Percentiles rank a stretch among this genome's conserved stretches.
Conservation (phyloP, 2,329 filamentous ascomycete species). For the Chrysoporthe deuterocubensis region DNA sequence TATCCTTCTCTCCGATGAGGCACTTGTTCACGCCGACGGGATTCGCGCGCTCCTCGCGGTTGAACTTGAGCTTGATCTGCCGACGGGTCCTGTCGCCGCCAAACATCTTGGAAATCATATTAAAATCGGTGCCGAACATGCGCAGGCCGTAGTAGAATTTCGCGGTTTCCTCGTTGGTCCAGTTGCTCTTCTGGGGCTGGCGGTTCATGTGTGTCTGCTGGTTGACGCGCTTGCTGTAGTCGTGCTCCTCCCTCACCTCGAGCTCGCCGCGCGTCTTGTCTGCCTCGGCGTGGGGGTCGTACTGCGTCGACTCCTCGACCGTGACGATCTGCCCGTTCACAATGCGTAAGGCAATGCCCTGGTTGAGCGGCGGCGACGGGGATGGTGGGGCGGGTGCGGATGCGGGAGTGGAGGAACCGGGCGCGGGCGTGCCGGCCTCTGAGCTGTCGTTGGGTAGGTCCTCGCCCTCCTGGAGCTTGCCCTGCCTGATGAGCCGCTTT, state of each 20-base stretch:
- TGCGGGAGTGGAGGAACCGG: slow-evolving; percentile 24
- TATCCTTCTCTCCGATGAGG: slow-evolving; percentile 63
- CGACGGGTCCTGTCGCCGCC: slow-evolving; percentile 66
- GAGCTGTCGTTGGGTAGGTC: slow-evolving; percentile 26
- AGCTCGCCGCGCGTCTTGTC: slow-evolving; percentile 55
- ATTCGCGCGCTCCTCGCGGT: slow-evolving; percentile 73
- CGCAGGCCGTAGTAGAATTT: slow-evolving; percentile 75
- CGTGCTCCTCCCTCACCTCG: slow-evolving; percentile 75
- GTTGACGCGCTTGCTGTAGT: slow-evolving; percentile 74
- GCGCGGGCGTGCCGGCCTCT: slow-evolving; percentile 27
- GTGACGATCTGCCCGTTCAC: slow-evolving; percentile 75
- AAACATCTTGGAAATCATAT: slow-evolving; percentile 79
- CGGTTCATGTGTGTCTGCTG: slow-evolving; percentile 66
- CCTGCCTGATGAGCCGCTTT: slow-evolving; percentile 25
- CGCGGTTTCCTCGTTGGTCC: slow-evolving; percentile 73
- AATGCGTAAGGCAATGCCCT: slow-evolving; percentile 52
- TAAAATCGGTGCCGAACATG: slow-evolving; percentile 83
- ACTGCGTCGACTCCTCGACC: slow-evolving; percentile 67
- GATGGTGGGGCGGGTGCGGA: slow-evolving; percentile 29
- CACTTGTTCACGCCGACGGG: slow-evolving; percentile 66
- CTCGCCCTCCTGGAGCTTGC: slow-evolving; percentile 23
- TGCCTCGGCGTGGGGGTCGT: slow-evolving; percentile 70
- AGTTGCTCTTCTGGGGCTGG: slow-evolving; percentile 68
- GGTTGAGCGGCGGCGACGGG: slow-evolving; percentile 30
- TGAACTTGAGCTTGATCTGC: slow-evolving; percentile 82